Evolutionary conservation across 2,329 filamentous ascomycete species (phyloP).

Genomic region (Aureobasidium musti): DNA sequence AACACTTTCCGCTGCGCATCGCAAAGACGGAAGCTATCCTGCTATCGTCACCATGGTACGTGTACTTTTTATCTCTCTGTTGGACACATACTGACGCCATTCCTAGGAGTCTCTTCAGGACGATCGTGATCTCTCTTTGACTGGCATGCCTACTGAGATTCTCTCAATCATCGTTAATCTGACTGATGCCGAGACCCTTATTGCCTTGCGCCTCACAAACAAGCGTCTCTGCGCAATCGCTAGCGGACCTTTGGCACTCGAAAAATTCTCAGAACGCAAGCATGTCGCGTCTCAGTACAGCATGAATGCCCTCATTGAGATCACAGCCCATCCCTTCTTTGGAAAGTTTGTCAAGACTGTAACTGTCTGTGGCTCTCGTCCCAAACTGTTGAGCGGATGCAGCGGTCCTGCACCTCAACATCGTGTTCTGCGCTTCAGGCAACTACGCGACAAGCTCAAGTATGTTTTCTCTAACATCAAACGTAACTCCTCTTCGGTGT

Average conservation of each 20-base stretch:
- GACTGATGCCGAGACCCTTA: neutral
- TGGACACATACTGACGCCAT: neutral
- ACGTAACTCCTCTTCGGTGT: neutral
- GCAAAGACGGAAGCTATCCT: neutral
- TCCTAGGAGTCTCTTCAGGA: neutral
- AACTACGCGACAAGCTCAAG: neutral
- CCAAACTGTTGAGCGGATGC: too few relatives aligned
- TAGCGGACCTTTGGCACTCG: neutral
- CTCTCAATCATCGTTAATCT: neutral
- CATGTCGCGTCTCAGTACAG: neutral
- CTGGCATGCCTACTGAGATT: conserved; percentile 2
- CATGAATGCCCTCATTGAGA: conserved; percentile 11
- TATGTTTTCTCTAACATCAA: neutral
- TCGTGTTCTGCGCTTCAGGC: neutral
- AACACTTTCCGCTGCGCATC: neutral
- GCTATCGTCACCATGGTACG: neutral
- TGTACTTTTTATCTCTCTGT: too few relatives aligned
- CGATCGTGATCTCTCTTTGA: neutral
- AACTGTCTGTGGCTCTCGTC: neutral
- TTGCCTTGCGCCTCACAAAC: conserved; percentile 1
- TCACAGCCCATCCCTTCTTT: conserved; percentile 19
- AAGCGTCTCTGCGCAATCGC: neutral
- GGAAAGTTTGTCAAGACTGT: conserved; percentile 9
- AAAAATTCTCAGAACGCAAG: conserved; percentile 9
- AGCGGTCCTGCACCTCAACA: neutral